Percentiles rank a stretch among this genome's conserved stretches.
These are phyloP conservation scores for Nephromyces sp. DNA, from an alignment of 169 alveolate genomes.

Conservation along the genomic window DNA sequence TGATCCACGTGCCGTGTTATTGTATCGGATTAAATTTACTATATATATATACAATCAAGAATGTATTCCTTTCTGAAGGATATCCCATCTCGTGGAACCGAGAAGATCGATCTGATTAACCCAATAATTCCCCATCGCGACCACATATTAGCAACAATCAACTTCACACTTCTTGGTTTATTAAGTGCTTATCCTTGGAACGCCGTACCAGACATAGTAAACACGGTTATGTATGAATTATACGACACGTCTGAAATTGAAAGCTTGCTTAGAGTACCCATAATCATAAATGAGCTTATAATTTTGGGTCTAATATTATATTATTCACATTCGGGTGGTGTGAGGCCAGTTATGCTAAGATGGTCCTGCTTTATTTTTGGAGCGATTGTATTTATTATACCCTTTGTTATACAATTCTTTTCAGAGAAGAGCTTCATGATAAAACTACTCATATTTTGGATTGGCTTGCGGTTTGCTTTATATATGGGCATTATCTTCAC, in stretches of 20 bases:
- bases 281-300: no score
- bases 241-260: background rate
- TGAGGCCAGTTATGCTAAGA: background rate
- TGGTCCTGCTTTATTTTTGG: background rate
- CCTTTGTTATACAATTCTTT: background rate
- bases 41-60: no score
- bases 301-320: no score
- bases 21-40: no score
- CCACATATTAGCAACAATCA: background rate
- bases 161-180: background rate
- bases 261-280: no score
- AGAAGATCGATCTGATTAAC: no score
- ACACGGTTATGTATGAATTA: background rate
- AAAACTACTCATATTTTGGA: background rate
- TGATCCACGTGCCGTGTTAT: no score
- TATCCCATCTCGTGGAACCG: no score
- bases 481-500: background rate
- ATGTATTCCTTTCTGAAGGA: no score
- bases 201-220: background rate
- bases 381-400: background rate
- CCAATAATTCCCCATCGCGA: no score
- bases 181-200: background rate
- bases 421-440: background rate
- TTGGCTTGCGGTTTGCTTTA: background rate
- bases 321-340: no score